Base-by-base conservation (phyloP, 805 yeast species). In the Metahyphopichia silvanorum region DNA sequence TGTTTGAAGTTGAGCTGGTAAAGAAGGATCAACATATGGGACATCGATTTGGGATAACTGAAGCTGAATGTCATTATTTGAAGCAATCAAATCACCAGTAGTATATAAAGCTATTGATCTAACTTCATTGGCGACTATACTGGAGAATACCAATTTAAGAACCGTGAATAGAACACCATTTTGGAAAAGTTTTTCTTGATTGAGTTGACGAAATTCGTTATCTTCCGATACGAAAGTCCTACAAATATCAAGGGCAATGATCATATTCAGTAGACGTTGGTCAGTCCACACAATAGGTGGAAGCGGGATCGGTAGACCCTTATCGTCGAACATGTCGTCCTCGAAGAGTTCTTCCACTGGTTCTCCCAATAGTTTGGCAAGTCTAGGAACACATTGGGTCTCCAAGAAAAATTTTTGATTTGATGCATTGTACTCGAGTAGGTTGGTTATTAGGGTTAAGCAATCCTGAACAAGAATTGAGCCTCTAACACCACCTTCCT, bases 381-480 rank as follows among this genome's bases (percentile, higher is more conserved):
- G 62, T 40, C 77, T 71, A 2, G 82, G 78, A 4, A 86, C 65
- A 45, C 94, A 82, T 29, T 81, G 85, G 2, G 96, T 81, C 53
- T 91, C 98, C 21, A 89, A 57, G 49, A 94, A 94, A 33, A 81
- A 71, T 38, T 82, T 85, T 54, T 93, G 99, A 56, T 93, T 94
- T 2, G 95, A 80, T 1, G 91, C 82, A 52, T 91, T 93, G 57
- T 81, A 88, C 42, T 77, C 77, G 30, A 93, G 59, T 26, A 93
- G 66, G 47, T 82, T 84, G 12, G 82, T 71, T 6, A 91, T 65
- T 28, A 93, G 61, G 0, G 87, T 76, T 33, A 94, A 63, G 55
- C 95, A 86, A 57, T 93, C 98, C 51, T 86, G 93, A 6, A 89
- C 95, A n/a, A 87, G 78, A 21, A 87, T 71, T 13, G 93, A 86